Conservation (phyloP, 805 yeast genomes). For the Sugiyamaella smithiae region DNA sequence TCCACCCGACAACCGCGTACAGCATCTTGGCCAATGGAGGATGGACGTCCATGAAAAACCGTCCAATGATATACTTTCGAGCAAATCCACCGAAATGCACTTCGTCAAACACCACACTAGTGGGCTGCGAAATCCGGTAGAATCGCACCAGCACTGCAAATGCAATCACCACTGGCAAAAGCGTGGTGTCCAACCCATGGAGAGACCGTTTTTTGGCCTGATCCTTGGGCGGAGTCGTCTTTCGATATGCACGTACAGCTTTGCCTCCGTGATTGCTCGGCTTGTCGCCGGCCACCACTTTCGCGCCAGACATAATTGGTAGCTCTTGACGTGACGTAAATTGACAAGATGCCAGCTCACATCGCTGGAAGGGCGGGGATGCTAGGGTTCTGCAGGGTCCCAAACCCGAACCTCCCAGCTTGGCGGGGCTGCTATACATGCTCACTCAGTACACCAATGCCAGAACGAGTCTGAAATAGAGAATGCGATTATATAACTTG, state of each 20-base stretch:
- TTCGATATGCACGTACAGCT: conserved; percentile 23
- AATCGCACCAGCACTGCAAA: conserved; percentile 61
- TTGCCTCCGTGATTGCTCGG: not conserved
- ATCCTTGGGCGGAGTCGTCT: conserved; percentile 26
- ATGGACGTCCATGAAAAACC: conserved; percentile 66
- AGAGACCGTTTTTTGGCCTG: conserved; percentile 27
- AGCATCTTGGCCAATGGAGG: conserved; percentile 68
- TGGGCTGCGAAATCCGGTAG: conserved; percentile 59
- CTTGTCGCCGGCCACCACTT: not conserved
- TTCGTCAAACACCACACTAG: conserved; percentile 87
- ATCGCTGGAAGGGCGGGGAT: not conserved
- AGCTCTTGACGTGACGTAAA: not conserved
- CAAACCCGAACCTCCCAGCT: too few relatives aligned
- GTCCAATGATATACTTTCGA: conserved; percentile 64
- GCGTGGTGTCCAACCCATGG: conserved; percentile 18
- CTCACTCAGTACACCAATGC: too few relatives aligned
- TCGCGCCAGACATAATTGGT: not conserved
- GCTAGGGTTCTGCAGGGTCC: not conserved
- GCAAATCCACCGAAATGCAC: conserved; percentile 98
- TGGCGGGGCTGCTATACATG: too few relatives aligned
- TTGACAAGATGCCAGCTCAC: not conserved
- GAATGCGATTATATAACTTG: too few relatives aligned
- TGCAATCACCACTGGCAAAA: conserved; percentile 40
- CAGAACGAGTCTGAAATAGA: too few relatives aligned
- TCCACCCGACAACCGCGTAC: conserved; percentile 50